A percentile compares a stretch with the other conserved stretches of the same genome.
phyloP scores from a whole-genome alignment of 208 protist genomes.

The Novymonas esmeraldas region DNA sequence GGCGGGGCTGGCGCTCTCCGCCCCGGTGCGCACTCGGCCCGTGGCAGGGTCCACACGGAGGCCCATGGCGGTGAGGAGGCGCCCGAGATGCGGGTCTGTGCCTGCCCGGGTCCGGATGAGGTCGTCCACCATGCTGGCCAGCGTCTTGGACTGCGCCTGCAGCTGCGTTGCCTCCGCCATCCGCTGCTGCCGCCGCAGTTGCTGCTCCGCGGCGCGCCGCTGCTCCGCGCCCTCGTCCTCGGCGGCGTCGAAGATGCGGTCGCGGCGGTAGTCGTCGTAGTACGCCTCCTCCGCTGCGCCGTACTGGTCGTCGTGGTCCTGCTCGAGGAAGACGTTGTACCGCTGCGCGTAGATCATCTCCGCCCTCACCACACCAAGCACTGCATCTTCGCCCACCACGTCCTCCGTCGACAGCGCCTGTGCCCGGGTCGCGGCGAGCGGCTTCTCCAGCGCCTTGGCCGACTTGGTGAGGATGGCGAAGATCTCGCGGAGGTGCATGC shows the following conservation, averaged over 20 bases:
- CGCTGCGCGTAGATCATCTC: constrained; percentile 56
- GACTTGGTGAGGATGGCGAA: constrained; percentile 45
- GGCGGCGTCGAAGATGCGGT: constrained; percentile 15
- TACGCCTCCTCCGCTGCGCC: constrained; percentile 59
- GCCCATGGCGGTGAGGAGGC: constrained; percentile 67
- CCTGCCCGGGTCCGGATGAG: constrained; percentile 46
- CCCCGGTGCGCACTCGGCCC: constrained; percentile 27
- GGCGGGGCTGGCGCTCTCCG: neutral
- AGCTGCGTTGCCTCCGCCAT: constrained; percentile 35
- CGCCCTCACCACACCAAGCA: constrained; percentile 15
- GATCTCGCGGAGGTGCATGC: constrained; percentile 61
- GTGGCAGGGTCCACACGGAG: constrained; percentile 44
- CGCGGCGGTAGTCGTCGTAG: constrained; percentile 50
- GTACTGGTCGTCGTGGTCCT: constrained; percentile 59
- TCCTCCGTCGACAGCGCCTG: constrained; percentile 21
- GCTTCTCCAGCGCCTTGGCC: constrained; percentile 28
- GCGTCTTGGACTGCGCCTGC: constrained; percentile 40
- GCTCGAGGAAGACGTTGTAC: constrained; percentile 71
- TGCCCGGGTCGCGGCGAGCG: constrained; percentile 18
- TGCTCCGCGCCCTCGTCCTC: constrained; percentile 22
- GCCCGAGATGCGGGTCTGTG: constrained; percentile 45
- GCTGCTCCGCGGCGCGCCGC: constrained; percentile 2
- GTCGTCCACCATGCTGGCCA: constrained; percentile 61
- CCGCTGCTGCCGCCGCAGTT: constrained; percentile 19
- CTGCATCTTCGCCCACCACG: constrained; percentile 32